These are phyloP conservation scores for Arxiozyma slooffiae DNA, from an alignment of 1,139 yeast species.

Conservation along the genomic window DNA sequence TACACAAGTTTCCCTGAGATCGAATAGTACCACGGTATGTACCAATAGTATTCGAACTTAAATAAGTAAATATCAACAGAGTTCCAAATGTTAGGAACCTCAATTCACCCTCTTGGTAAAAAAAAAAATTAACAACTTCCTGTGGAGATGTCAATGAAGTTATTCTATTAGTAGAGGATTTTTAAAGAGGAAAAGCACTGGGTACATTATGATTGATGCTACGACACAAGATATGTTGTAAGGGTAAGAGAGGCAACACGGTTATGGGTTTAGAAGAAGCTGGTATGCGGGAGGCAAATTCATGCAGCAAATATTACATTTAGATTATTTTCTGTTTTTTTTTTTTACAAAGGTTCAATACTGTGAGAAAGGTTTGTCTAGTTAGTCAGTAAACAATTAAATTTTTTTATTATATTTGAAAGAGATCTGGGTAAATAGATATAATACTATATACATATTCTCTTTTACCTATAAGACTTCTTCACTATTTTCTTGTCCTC, in stretches of 20 bases:
- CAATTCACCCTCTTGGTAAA: constrained; percentile 47
- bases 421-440: too few species aligned
- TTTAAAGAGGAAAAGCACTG: constrained; percentile 48
- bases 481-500: too few species aligned
- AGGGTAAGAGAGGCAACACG: constrained; percentile 49
- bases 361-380: constrained; percentile 36
- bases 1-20: constrained; percentile 66
- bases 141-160: constrained; percentile 36
- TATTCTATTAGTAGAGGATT: constrained; percentile 31
- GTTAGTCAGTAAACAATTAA: constrained; percentile 16
- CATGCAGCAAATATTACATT: constrained; percentile 40
- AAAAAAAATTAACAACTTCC: constrained; percentile 53
- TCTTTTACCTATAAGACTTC: too few species aligned
- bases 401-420: too few species aligned
- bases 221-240: constrained; percentile 69
- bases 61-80: constrained; percentile 75
- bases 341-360: constrained; percentile 43
- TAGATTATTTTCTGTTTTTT: constrained; percentile 46
- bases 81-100: constrained; percentile 77
- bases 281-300: constrained; percentile 37
- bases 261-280: constrained; percentile 44
- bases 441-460: too few species aligned
- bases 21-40: constrained; percentile 76
- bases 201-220: constrained; percentile 64
- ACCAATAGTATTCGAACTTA: constrained; percentile 55